Conservation (phyloP, 345 rosid genomes). For the Eucalyptus lansdowneana region DNA sequence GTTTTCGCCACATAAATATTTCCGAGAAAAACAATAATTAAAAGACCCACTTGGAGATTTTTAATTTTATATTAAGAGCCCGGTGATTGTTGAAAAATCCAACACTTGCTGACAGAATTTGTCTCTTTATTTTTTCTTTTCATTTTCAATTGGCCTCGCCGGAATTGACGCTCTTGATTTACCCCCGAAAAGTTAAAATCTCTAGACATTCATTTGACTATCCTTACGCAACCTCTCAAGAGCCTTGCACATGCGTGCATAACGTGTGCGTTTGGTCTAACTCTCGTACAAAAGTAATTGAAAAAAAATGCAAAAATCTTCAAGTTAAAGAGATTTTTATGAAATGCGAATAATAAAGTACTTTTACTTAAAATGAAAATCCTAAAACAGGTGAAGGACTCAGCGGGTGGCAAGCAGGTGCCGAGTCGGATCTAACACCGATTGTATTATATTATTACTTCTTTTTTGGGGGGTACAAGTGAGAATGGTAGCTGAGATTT, state of each 20-base stretch:
- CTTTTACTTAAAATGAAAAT: background rate
- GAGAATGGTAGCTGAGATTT: background rate
- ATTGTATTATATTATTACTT: background rate
- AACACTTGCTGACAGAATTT: background rate
- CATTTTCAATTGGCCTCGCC: background rate
- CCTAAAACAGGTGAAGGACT: background rate
- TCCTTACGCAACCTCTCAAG: background rate
- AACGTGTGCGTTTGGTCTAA: background rate
- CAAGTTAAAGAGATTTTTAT: too few species aligned
- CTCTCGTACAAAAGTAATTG: too few species aligned
- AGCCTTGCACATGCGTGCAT: background rate
- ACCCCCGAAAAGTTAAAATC: background rate
- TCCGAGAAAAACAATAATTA: rapidly evolving
- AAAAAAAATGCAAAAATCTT: background rate
- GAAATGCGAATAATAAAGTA: background rate
- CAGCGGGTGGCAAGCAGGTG: background rate
- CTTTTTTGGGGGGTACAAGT: background rate
- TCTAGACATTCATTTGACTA: background rate
- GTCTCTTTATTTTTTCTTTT: background rate
- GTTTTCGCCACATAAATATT: background rate
- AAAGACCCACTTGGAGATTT: background rate
- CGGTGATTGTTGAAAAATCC: background rate
- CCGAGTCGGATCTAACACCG: background rate
- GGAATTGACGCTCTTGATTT: background rate
- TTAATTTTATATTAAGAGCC: background rate